These are phyloP conservation scores for Metschnikowia baotianmanensis DNA, from an alignment of 805 yeast species.

Conservation along the genomic window DNA sequence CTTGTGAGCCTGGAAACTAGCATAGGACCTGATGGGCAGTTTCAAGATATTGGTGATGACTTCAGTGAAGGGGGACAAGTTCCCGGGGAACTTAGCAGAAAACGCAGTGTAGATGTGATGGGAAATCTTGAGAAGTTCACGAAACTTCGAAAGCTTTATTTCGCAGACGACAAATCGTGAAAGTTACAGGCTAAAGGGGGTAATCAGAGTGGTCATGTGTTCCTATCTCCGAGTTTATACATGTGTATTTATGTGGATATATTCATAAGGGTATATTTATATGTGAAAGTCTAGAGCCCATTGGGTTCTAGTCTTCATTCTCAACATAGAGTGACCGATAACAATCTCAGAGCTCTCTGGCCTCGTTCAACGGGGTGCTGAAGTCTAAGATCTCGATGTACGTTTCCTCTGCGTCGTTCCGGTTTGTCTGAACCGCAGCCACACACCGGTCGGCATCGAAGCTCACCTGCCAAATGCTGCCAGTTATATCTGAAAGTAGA, in stretches of 20 bases:
- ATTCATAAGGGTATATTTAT: too few species aligned
- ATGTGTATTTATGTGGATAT: neutral
- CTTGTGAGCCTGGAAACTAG: slow-evolving; percentile 22
- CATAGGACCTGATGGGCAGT: slow-evolving; percentile 29
- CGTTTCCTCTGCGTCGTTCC: slow-evolving; percentile 54
- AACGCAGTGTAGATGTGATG: slow-evolving; percentile 26
- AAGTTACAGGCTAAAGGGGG: neutral
- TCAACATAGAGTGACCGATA: neutral
- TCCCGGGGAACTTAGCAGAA: slow-evolving; percentile 16
- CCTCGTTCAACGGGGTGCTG: slow-evolving; percentile 33
- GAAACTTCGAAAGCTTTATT: slow-evolving; percentile 36
- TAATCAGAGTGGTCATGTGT: neutral
- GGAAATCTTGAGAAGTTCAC: slow-evolving; percentile 33
- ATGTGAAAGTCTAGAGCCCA: too few species aligned
- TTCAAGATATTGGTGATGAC: slow-evolving; percentile 15
- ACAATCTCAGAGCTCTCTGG: neutral
- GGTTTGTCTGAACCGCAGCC: slow-evolving; percentile 74
- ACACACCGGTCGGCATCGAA: slow-evolving; percentile 82
- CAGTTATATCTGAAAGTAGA: slow-evolving; percentile 68
- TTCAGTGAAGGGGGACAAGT: slow-evolving; percentile 13
- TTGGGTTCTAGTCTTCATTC: too few species aligned
- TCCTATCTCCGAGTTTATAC: too few species aligned
- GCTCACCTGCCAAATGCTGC: slow-evolving; percentile 92
- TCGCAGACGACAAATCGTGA: slow-evolving; percentile 17
- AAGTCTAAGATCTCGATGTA: slow-evolving; percentile 84